Evolutionary conservation across 106 monocot species (phyloP), one percentile per base, ranked within the genome.

Genomic region (Triglochin maritima): DNA sequence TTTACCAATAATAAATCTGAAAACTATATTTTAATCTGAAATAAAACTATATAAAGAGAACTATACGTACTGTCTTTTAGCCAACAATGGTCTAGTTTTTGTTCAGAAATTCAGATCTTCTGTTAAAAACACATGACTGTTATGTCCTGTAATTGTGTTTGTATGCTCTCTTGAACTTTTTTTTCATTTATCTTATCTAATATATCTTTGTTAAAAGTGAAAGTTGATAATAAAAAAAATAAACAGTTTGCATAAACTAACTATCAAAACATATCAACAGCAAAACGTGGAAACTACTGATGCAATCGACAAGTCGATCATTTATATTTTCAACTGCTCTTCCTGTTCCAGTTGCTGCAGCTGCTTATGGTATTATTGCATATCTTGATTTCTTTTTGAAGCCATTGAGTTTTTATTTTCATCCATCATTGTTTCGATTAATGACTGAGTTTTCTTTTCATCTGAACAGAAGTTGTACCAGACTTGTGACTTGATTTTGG

Each of bases 281-380:
- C 77, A 83, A 76, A 43, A 88, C 73, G 69, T 96, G 96, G 96
- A 91, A 82, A 79, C 79, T 68, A 42, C 86, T 96, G 29, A 80
- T 96, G 75, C 88, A 87, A 77, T 91, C 96, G 60, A 83, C 88
- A 47, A 86, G 96, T 12, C 83, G 96, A 11, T 85, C 96, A 1
- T 96, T 96, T 75, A 91, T 96, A 64, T 96, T 96, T 84, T 96
- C 91, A 68, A 96, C 96, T 74, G 75, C 91, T 48, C 78, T 82
- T 57, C 83, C 91, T 4, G 84, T 96, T 45, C 96, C 96, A 10
- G 64, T 96, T 49, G 91, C 57, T 77, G 96, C 91, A 67, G 88
- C 96, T 77, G 83, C 91, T 44, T 75, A 83, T 74, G 91, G 96
- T 96, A 96, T 17, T 41, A 13, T 10, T 53, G 4, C 7, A 41